phyloP scores from a whole-genome alignment of 768 basidiomycete species.

The Trametes cingulata region DNA sequence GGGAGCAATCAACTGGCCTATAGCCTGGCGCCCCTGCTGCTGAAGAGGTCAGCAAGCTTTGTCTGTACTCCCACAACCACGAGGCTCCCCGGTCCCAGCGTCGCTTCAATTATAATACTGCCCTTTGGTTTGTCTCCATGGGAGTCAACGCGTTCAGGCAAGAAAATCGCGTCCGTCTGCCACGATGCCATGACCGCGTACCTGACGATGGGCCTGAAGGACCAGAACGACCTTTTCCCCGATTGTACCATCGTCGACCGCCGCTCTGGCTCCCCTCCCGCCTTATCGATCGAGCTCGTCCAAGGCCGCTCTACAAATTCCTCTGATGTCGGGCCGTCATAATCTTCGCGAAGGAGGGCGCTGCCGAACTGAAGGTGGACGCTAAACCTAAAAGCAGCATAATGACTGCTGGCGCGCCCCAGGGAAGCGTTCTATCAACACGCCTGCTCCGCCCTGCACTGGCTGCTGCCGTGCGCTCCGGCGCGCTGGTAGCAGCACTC shows the following conservation, averaged over 20 bases:
- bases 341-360: slow-evolving; percentile 4
- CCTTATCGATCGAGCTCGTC: slow-evolving; percentile 7
- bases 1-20: too few relatives aligned
- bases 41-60: too few relatives aligned
- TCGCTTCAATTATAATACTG: neutral
- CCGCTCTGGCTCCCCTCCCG: neutral
- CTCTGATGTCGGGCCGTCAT: slow-evolving; percentile 1
- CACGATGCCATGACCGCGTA: slow-evolving; percentile 11
- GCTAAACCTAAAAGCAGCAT: slow-evolving; percentile 1
- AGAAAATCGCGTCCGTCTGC: slow-evolving; percentile 12
- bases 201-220: neutral
- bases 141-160: neutral
- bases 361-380: slow-evolving; percentile 10
- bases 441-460: neutral
- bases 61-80: too few relatives aligned
- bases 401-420: neutral
- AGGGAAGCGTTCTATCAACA: slow-evolving; percentile 11
- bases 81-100: too few relatives aligned
- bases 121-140: neutral
- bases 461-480: neutral
- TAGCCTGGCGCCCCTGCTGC: too few relatives aligned
- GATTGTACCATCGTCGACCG: slow-evolving; percentile 1
- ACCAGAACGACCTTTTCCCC: neutral
- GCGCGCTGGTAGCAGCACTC: neutral
- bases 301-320: slow-evolving; percentile 10